Evolutionary conservation across 1,284 basidiomycete species (phyloP).

Genomic region (Papiliotrema laurentii): DNA sequence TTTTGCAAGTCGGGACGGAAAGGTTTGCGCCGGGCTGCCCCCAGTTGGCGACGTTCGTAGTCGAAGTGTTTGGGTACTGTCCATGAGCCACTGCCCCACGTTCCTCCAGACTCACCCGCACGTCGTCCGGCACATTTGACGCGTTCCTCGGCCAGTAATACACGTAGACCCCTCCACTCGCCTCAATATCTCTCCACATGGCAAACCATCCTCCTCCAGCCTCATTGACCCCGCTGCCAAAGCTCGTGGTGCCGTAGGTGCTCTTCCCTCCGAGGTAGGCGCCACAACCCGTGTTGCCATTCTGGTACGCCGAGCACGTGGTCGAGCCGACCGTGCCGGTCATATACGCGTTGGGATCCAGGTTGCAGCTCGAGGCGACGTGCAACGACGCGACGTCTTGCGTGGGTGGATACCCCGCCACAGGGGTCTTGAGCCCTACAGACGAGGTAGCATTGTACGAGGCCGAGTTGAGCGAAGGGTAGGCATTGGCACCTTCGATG

Average conservation of each 20-base stretch:
- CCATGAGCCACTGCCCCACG: not conserved
- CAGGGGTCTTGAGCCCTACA: constrained; percentile 11
- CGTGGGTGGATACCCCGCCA: constrained; percentile 47
- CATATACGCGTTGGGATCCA: constrained; percentile 51
- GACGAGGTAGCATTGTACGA: constrained; percentile 27
- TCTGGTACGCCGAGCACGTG: constrained; percentile 57
- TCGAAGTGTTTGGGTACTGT: constrained; percentile 19
- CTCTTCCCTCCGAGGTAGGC: constrained; percentile 50
- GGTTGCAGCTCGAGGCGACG: constrained; percentile 57
- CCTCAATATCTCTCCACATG: constrained; percentile 45
- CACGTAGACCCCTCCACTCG: constrained; percentile 32
- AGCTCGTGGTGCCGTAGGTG: constrained; percentile 26
- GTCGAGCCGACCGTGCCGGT: constrained; percentile 29
- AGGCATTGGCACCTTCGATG: constrained; percentile 67
- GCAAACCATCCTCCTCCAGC: constrained; percentile 76
- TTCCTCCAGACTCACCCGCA: constrained; percentile 24
- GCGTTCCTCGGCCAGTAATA: constrained; percentile 40
- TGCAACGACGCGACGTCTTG: constrained; percentile 62
- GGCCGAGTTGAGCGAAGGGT: constrained; percentile 21
- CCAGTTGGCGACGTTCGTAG: constrained; percentile 29
- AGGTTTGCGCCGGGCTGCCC: constrained; percentile 36
- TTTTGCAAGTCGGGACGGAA: constrained; percentile 29
- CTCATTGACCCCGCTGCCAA: constrained; percentile 32
- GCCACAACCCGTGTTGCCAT: constrained; percentile 64
- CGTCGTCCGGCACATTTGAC: constrained; percentile 33